A percentile compares a stretch with the other conserved stretches of the same genome.
Evolutionary conservation across 441 rosid species (phyloP).

Genomic region (Geranium incanum): DNA sequence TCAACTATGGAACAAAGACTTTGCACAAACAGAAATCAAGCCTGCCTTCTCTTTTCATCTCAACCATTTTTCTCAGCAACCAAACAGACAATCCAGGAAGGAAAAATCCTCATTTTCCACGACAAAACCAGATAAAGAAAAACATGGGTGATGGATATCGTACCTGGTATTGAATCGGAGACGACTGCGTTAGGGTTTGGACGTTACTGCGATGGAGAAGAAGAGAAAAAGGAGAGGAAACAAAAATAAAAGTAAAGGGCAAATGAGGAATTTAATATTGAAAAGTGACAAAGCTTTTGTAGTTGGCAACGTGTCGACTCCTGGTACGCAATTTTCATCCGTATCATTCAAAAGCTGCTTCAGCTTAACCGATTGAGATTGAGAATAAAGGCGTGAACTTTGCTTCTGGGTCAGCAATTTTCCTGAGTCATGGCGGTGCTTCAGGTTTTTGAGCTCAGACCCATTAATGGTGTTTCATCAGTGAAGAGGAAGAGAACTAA

Average conservation of each 20-base stretch:
- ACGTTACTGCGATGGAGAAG: too few species aligned
- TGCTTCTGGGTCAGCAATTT: slow-evolving; percentile 9
- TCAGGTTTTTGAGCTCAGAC: slow-evolving; percentile 25
- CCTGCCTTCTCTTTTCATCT: neutral
- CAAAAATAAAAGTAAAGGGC: too few species aligned
- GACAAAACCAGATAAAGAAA: neutral
- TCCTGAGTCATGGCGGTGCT: neutral
- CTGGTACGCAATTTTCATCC: slow-evolving; percentile 23
- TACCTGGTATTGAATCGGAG: neutral
- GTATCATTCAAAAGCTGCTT: neutral
- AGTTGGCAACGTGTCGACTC: slow-evolving; percentile 40
- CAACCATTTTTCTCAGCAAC: slow-evolving; percentile 5
- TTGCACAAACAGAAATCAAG: neutral
- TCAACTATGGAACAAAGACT: too few species aligned
- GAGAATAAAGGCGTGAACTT: slow-evolving; percentile 6
- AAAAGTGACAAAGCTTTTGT: neutral
- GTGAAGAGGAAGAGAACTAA: neutral
- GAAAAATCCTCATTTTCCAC: neutral
- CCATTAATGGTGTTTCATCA: slow-evolving; percentile 30
- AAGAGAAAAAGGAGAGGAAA: too few species aligned
- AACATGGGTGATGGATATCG: neutral
- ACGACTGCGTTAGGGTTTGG: too few species aligned
- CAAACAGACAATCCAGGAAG: neutral
- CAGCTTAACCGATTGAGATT: neutral
- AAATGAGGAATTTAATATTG: too few species aligned